A percentile compares a stretch with the other conserved stretches of the same genome.
These are phyloP conservation scores for Rhodotorula taiwanensis DNA, from an alignment of 768 basidiomycete genomes.

Conservation along the genomic window DNA sequence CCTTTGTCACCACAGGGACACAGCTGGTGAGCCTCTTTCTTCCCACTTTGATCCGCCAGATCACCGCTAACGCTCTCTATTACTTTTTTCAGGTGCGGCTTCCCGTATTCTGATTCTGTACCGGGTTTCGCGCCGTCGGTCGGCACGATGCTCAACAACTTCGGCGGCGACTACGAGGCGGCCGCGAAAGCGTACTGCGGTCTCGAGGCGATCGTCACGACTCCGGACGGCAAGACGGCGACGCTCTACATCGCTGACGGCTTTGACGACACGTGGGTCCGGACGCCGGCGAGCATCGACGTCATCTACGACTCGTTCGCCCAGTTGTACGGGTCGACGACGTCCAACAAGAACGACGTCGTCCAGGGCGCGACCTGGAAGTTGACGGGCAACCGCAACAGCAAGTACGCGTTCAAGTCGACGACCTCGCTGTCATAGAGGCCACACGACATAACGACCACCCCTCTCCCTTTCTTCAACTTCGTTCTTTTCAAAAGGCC, in stretches of 20 bases:
- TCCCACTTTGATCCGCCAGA: no score
- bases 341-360: conserved; percentile 24
- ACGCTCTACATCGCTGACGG: conserved; percentile 35
- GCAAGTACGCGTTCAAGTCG: conserved; percentile 11
- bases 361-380: conserved; percentile 23
- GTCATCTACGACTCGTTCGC: conserved; percentile 14
- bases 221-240: conserved; percentile 20
- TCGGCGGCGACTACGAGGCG: conserved; percentile 15
- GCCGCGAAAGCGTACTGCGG: conserved; percentile 38
- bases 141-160: conserved; percentile 34
- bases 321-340: conserved; percentile 11
- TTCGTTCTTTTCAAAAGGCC: no score
- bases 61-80: no score
- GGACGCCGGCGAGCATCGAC: conserved; percentile 24
- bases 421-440: conserved; percentile 8
- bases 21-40: no score
- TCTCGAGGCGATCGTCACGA: conserved; percentile 27
- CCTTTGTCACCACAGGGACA: no score
- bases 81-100: conserved; percentile 2
- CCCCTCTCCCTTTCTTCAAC: no score
- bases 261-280: conserved; percentile 33
- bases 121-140: conserved; percentile 8
- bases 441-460: no score
- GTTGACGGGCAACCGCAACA: conserved; percentile 35
- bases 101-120: conserved; percentile 22